Evolutionary conservation across 2,329 filamentous ascomycete genomes (phyloP).

Genomic region (Sclerotinia sclerotiorum): DNA sequence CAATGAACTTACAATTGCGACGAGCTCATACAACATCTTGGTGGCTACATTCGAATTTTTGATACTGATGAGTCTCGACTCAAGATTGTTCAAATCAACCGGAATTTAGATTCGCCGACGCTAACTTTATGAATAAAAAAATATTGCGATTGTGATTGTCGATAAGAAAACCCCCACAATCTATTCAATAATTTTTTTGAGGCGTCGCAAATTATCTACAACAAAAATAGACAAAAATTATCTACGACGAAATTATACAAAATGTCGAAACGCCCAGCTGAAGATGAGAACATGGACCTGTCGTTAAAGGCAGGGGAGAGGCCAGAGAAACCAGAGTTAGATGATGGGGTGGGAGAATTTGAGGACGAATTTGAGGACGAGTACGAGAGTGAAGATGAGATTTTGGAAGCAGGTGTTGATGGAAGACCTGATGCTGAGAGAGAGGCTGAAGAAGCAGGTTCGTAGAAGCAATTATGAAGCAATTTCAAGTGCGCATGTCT

Average conservation of each 20-base stretch:
- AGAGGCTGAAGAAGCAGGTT: constrained; percentile 81
- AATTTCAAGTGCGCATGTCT: constrained; percentile 6
- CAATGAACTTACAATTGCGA: constrained; percentile 73
- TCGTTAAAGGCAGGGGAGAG: constrained; percentile 62
- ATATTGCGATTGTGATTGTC: constrained; percentile 23
- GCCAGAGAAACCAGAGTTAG: constrained; percentile 60
- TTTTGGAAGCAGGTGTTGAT: constrained; percentile 91
- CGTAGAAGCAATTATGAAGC: constrained; percentile 31
- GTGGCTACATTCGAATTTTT: constrained; percentile 32
- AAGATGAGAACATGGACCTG: constrained; percentile 46
- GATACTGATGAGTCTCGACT: constrained; percentile 10
- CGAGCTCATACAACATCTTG: constrained; percentile 94
- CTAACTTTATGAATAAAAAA: constrained; percentile 19
- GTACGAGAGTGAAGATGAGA: constrained; percentile 88
- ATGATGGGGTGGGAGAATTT: constrained; percentile 73
- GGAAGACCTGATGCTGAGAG: constrained; percentile 88
- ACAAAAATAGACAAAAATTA: constrained; percentile 36
- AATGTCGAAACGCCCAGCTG: constrained; percentile 64
- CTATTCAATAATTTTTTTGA: constrained; percentile 22
- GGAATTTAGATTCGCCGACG: constrained; percentile 11
- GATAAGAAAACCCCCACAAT: constrained; percentile 32
- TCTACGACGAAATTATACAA: not conserved
- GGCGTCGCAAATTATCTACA: constrained; percentile 12
- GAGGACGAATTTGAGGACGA: constrained; percentile 95
- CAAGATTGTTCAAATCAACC: constrained; percentile 9